phyloP scores from a whole-genome alignment of 1,284 basidiomycete genomes.

The Sanguinoderma infundibulare region DNA sequence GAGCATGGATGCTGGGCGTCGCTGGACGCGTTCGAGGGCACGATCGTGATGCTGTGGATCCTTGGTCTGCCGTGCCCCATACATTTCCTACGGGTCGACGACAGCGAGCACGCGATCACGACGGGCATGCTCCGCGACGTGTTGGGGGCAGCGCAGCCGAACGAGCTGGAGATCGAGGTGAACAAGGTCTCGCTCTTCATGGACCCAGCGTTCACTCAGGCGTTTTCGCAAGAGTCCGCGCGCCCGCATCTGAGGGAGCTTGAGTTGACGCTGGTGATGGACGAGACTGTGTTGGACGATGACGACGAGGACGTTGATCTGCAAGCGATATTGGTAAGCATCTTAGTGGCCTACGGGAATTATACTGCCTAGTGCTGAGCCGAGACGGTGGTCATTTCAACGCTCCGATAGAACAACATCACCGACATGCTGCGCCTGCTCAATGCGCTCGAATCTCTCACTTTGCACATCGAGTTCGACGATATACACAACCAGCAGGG shows the following conservation, averaged over 20 bases:
- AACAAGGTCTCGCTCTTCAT: too few relatives aligned
- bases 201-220: too few relatives aligned
- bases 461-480: not conserved
- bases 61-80: not conserved
- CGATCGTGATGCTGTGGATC: not conserved
- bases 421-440: not conserved
- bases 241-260: too few relatives aligned
- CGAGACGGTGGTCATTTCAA: not conserved
- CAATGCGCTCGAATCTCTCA: not conserved
- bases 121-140: not conserved
- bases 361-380: too few relatives aligned
- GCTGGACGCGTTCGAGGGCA: not conserved
- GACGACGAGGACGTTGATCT: too few relatives aligned
- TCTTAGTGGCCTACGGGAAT: too few relatives aligned
- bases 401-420: not conserved
- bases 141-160: too few relatives aligned
- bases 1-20: not conserved
- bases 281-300: too few relatives aligned
- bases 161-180: too few relatives aligned
- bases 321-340: too few relatives aligned
- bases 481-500: not conserved
- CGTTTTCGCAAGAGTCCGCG: too few relatives aligned
- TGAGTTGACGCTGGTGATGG: too few relatives aligned
- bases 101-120: not conserved
- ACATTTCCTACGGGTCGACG: not conserved